Evolutionary conservation across 169 alveolate genomes (phyloP).

Genomic region (Cytauxzoon felis): DNA sequence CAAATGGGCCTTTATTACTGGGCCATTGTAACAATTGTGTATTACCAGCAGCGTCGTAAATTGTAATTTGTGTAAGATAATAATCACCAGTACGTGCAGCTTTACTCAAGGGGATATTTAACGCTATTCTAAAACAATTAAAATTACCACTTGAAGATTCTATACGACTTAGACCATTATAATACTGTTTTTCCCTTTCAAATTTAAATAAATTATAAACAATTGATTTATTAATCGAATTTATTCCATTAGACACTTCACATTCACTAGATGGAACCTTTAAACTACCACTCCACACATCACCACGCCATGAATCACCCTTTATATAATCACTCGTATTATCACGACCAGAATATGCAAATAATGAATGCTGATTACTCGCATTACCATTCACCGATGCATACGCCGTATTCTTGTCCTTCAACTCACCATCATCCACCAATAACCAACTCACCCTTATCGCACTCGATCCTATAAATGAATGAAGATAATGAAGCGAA

Average conservation of each 20-base stretch:
- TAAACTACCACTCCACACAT: constrained; percentile 42
- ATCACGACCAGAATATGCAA: constrained; percentile 1
- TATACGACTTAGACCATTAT: constrained; percentile 23
- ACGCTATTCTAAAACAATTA: constrained; percentile 67
- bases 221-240: no score
- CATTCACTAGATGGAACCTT: constrained; percentile 47
- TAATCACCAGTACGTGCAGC: constrained; percentile 63
- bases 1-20: constrained; percentile 35
- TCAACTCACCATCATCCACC: constrained; percentile 42
- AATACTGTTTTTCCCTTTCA: constrained; percentile 7
- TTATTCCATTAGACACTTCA: no score
- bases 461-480: constrained; percentile 5
- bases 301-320: constrained; percentile 35
- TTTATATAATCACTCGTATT: not conserved
- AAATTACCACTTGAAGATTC: constrained; percentile 25
- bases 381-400: constrained; percentile 35
- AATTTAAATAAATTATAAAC: no score
- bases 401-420: constrained; percentile 9
- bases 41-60: constrained; percentile 70
- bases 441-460: constrained; percentile 45
- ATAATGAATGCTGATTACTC: constrained; percentile 26
- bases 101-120: constrained; percentile 57
- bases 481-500: not conserved
- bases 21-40: constrained; percentile 63
- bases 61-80: constrained; percentile 48